Evolutionary conservation across 768 basidiomycete genomes (phyloP), one percentile per base, ranked within the genome.

Genomic region (Rhizopogon vesiculosus): DNA sequence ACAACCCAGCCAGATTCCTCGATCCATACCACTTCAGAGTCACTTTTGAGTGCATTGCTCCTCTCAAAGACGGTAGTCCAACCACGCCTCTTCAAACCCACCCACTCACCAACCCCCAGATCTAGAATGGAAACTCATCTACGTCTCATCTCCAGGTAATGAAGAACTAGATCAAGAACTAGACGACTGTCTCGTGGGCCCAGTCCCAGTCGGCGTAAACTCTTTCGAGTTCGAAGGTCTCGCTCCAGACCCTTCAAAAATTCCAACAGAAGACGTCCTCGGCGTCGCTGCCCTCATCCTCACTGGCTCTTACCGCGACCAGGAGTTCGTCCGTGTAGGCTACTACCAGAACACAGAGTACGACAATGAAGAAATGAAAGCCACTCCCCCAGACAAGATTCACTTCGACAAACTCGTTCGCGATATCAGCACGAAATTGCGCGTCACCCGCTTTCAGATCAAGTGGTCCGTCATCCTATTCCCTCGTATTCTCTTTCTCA

Each of bases 331-430:
- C n/a, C 86, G 96, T 45, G 95, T 99, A 28, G 97, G 97, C 7
- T 98, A 99, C 69, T 99, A 99, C 71, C 97, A 98, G 73, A 95
- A 98, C 67, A 98, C 95, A 25, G 96, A 98, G 71, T 98, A 98
- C 66, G 96, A 97, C 69, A 92, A 90, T 63, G 91, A 93, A 52
- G 93, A 92, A 72, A 86, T 95, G 85, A 89, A 85, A 68, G 81
- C 85, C 65, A 80, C 72, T 13, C 88, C 86, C 15, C 87, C 91
- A 7, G 77, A 80, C 55, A 62, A 64, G 39, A 90, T 93, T 51
- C 71, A 83, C 65, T 89, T 93, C 67, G 89, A 94, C 25, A 76
- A 85, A 44, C 73, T 99, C 29, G 83, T 91, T 58, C 78, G 97
- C 60, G 92, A 95, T 64, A 87, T 98, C 68, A 93, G 86, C 61